Evolutionary conservation across 306 rosid genomes (phyloP).

Genomic region (Aeschynomene evenia): DNA sequence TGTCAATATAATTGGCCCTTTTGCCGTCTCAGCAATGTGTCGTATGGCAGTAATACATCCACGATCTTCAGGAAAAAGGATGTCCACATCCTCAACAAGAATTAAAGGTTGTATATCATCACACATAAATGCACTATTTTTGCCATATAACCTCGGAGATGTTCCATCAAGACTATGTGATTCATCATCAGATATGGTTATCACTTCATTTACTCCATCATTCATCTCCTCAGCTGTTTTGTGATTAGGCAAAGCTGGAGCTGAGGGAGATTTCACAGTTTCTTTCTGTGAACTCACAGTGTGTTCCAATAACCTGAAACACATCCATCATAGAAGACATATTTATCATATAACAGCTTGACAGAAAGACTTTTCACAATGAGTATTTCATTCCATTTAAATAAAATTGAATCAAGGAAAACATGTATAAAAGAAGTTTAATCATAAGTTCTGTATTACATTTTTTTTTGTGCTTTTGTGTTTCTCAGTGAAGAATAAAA

Average conservation of each 20-base stretch:
- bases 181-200: slow-evolving; percentile 52
- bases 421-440: slow-evolving; percentile 5
- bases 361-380: slow-evolving; percentile 21
- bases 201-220: slow-evolving; percentile 45
- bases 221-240: slow-evolving; percentile 35
- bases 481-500: slow-evolving; percentile 15
- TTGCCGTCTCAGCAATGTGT: slow-evolving; percentile 71
- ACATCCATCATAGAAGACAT: slow-evolving; percentile 21
- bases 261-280: slow-evolving; percentile 31
- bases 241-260: slow-evolving; percentile 37
- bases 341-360: slow-evolving; percentile 12
- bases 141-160: slow-evolving; percentile 25
- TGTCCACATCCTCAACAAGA: slow-evolving; percentile 87
- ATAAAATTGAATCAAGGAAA: slow-evolving; percentile 17
- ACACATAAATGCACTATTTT: slow-evolving; percentile 32
- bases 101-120: slow-evolving; percentile 51
- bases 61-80: slow-evolving; percentile 77
- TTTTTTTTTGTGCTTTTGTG: background rate
- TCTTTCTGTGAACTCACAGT: slow-evolving; percentile 35
- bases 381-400: background rate
- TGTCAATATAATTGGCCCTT: slow-evolving; percentile 89
- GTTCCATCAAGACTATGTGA: slow-evolving; percentile 31
- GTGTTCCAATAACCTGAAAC: slow-evolving; percentile 49
- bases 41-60: slow-evolving; percentile 79
- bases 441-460: background rate